phyloP scores from a whole-genome alignment of 2,329 filamentous ascomycete genomes.

The Aplosporella prunicola region DNA sequence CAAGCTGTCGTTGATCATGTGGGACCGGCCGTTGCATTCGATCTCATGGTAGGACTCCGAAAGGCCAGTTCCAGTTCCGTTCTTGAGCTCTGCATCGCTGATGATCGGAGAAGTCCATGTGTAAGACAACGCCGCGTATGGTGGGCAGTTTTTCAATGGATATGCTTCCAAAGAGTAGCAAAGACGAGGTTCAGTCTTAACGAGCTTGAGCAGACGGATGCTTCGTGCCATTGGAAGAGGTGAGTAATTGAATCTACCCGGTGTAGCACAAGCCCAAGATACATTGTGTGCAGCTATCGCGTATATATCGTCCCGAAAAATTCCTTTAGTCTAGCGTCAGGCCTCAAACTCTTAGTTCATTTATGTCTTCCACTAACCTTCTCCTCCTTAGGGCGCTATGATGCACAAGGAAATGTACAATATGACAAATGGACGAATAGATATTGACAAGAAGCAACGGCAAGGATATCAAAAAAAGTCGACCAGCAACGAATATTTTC shows the following conservation, averaged over 20 bases:
- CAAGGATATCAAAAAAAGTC: too few relatives aligned
- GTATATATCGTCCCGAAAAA: too few relatives aligned
- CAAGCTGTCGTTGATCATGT: constrained; percentile 3
- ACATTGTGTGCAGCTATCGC: too few relatives aligned
- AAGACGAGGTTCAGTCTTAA: not conserved
- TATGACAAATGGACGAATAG: too few relatives aligned
- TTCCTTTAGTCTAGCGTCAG: too few relatives aligned
- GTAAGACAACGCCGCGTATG: constrained; percentile 3
- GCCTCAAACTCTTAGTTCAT: too few relatives aligned
- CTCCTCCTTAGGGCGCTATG: too few relatives aligned
- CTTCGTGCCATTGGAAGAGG: not conserved
- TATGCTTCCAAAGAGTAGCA: not conserved
- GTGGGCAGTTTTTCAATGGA: not conserved
- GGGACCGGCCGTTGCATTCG: not conserved
- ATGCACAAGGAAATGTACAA: too few relatives aligned
- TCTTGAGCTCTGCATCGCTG: not conserved
- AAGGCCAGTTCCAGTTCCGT: too few relatives aligned
- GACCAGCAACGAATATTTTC: too few relatives aligned
- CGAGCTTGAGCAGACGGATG: not conserved
- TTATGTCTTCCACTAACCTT: too few relatives aligned
- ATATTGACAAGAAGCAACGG: too few relatives aligned
- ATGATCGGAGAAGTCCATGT: not conserved
- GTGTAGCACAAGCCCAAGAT: not conserved
- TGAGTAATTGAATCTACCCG: not conserved
- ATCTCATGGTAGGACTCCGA: not conserved